Conservation (phyloP, 192 early-diverging fungal genomes). For the Backusella tarrabulga region DNA sequence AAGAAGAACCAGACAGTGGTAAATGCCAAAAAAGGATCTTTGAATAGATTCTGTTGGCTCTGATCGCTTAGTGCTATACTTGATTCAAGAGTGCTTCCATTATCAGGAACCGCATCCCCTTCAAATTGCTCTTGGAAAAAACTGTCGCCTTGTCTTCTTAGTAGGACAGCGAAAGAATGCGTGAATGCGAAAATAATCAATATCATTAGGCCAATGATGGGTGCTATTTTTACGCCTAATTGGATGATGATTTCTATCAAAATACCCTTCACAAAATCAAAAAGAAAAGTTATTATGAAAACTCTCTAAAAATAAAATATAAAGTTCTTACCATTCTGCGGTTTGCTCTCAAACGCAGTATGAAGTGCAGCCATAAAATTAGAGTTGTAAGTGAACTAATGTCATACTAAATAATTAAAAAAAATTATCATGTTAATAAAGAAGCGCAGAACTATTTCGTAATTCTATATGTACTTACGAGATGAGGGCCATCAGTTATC, state of each 20-base stretch:
- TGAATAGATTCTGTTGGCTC: too few relatives aligned
- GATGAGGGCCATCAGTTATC: background rate
- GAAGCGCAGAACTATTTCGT: too few relatives aligned
- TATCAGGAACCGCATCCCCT: background rate
- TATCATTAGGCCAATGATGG: background rate
- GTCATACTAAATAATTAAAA: background rate
- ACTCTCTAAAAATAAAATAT: too few relatives aligned
- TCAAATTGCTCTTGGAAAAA: background rate
- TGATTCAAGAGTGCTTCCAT: background rate
- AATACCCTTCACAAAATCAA: background rate
- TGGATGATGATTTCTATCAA: constrained; percentile 4
- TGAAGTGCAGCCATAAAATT: constrained; percentile 7
- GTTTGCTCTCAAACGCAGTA: background rate
- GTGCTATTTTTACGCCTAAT: background rate
- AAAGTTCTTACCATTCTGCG: background rate
- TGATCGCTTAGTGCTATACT: background rate
- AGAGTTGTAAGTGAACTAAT: background rate
- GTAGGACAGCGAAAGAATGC: background rate
- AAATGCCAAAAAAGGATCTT: background rate
- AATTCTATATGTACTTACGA: background rate
- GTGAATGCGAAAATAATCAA: background rate
- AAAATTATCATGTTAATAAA: too few relatives aligned
- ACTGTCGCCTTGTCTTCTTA: background rate
- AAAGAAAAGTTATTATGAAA: too few relatives aligned
- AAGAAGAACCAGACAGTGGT: background rate